Base-by-base conservation (phyloP, 306 rosid genomes). In the Begonia fuchsioides region DNA sequence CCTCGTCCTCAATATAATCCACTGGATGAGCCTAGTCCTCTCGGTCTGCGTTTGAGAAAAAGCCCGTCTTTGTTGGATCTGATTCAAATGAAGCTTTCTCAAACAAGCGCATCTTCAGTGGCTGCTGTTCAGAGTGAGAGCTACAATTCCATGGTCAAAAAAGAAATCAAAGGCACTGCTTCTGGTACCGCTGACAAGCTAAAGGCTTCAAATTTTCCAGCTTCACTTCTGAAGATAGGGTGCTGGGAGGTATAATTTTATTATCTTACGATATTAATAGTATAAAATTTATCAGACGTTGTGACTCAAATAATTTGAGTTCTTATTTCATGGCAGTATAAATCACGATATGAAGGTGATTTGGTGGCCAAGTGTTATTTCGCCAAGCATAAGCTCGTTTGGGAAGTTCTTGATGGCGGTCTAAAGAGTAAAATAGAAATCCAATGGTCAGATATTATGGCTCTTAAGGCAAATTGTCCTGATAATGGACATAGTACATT, bases 351-450 rank as follows among this genome's bases (percentile, higher is more conserved):
- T 19, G 95, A 86, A 70, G 88, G 95, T 17, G 93, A 86, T 65
- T 65, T 86, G 53, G 95, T 86, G 57, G 93, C 88, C 12, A 86
- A 81, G 58, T 86, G 93, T 70, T 86, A 86, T 66, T 86, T 81
- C 49, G 93, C 93, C 12, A 86, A 86, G 65, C 95, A 81, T 55
- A 86, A 81, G 77, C 82, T 86, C 58, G 95, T 86, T 17, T 86
- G 95, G 95, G 95, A 86, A 74, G 79, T 86, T 58, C 95, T 86
- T 63, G 79, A 81, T 61, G 93, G 88, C 54, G 93, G 87, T 32
- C 77, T 86, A 18, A 86, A 78, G 81, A 86, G 88, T 44, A 86
- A 86, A 74, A 72, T 86, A 41, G 95, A 86, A 74, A 78, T 81
- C 32, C 95, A 86, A 46, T 86, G 95, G 95, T 78, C 95, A 46